Percentiles rank a stretch among this genome's conserved stretches.
Conservation (phyloP, 1,284 basidiomycete genomes). For the Mycena sp. region DNA sequence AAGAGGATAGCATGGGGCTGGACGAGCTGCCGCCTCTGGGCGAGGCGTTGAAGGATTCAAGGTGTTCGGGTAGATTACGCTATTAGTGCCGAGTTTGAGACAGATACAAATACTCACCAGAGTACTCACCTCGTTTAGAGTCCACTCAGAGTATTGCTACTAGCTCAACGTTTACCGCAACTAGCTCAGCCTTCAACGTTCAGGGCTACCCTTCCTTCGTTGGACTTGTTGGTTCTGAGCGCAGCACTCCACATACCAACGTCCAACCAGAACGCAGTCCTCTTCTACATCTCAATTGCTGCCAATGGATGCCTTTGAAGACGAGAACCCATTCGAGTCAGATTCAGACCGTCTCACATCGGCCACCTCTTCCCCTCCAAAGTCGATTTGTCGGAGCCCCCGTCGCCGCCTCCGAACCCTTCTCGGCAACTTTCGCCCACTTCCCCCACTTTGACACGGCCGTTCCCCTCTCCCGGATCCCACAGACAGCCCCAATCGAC, state of each 20-base stretch:
- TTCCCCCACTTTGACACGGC: constrained; percentile 51
- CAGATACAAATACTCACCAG: not conserved
- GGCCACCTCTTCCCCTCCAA: constrained; percentile 66
- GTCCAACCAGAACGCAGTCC: not conserved
- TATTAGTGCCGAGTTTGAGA: not conserved
- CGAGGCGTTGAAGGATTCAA: constrained; percentile 59
- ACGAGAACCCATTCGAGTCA: constrained; percentile 83
- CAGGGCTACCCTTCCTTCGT: constrained; percentile 14
- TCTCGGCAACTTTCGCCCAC: constrained; percentile 53
- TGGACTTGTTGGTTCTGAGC: not conserved
- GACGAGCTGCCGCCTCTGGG: constrained; percentile 42
- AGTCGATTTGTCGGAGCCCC: constrained; percentile 69
- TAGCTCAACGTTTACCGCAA: no score
- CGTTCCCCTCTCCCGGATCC: constrained; percentile 63
- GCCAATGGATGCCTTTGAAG: constrained; percentile 75
- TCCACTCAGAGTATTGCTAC: no score
- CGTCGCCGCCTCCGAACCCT: constrained; percentile 62
- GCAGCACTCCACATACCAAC: not conserved
- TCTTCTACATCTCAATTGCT: not conserved
- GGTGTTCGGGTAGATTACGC: constrained; percentile 59
- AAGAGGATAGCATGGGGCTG: constrained; percentile 34
- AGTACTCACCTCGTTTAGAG: not conserved
- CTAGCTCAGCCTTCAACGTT: no score
- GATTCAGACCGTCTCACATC: constrained; percentile 57
- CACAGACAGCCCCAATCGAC: constrained; percentile 59